Conservation (phyloP, 2,329 filamentous ascomycete species). For the Aureobasidium melanogenum region DNA sequence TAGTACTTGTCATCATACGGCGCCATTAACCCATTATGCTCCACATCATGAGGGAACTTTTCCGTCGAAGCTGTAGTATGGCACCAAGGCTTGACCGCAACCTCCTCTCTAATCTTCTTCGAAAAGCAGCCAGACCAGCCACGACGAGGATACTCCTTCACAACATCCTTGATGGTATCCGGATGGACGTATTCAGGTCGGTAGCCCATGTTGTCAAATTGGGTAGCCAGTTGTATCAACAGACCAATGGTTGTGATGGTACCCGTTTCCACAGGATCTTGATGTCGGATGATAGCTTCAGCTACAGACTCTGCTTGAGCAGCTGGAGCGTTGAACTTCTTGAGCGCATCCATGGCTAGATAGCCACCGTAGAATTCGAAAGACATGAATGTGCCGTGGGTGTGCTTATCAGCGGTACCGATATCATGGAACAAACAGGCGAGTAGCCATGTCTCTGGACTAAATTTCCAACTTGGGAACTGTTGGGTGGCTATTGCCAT, state of each 20-base stretch:
- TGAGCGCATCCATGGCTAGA: slow-evolving; percentile 49
- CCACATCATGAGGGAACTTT: slow-evolving; percentile 21
- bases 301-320: slow-evolving; percentile 59
- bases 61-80: slow-evolving; percentile 14
- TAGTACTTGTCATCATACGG: slow-evolving; percentile 16
- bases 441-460: slow-evolving; percentile 50
- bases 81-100: slow-evolving; percentile 22
- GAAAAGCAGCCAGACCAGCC: slow-evolving; percentile 23
- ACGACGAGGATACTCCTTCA: slow-evolving; percentile 18
- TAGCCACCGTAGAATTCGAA: slow-evolving; percentile 65
- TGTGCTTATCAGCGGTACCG: slow-evolving; percentile 52
- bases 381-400: slow-evolving; percentile 51
- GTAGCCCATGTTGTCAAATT: slow-evolving; percentile 23
- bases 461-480: slow-evolving; percentile 1
- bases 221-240: slow-evolving; percentile 21
- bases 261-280: slow-evolving; percentile 38
- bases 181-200: slow-evolving; percentile 19
- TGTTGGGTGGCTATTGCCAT: slow-evolving; percentile 5
- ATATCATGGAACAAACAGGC: slow-evolving; percentile 66
- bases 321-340: slow-evolving; percentile 33
- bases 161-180: slow-evolving; percentile 20
- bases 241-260: slow-evolving; percentile 21
- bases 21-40: slow-evolving; percentile 21
- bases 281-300: slow-evolving; percentile 65
- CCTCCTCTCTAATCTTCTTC: slow-evolving; percentile 19